Base-by-base conservation (phyloP, 2,329 filamentous ascomycete species). In the Verticillium klebahnii region DNA sequence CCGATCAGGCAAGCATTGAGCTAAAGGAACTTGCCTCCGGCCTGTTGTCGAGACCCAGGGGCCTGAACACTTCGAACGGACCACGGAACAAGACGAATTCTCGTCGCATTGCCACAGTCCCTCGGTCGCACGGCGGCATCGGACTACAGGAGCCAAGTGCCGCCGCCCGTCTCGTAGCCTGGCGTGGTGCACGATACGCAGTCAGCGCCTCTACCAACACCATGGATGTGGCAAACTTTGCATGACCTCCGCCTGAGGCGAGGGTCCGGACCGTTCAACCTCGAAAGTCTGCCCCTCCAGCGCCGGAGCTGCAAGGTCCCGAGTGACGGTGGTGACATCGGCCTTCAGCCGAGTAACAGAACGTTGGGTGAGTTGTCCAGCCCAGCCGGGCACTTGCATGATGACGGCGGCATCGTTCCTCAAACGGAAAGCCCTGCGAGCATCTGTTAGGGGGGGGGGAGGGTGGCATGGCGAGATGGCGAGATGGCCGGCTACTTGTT, bases 181-280 rank as follows among this genome's bases (percentile, higher is more conserved):
- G 3, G n/a, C 11, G 11, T 50, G n/a, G 40, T 15, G 9, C 8
- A n/a, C n/a, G 9, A 12, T 50, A n/a, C n/a, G 40, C 19, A 50
- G 40, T 9, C 40, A 50, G 40, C 40, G n/a, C 19, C 40, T 8
- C n/a, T 65, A 57, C 65, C 65, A 60, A 60, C 32, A 40, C 65
- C 65, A 57, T 65, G 65, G 65, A 54, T 59, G 65, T 62, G 65
- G 63, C 65, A 59, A 57, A 65, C 56, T 61, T 62, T 65, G 63
- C 63, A 61, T 61, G 39, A 62, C 60, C 40, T 50, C 19, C 19
- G 45, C 45, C 34, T 29, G 31, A 57, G 52, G 29, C 25, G 31
- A 45, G 17, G 52, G 37, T 34, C 40, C 29, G 50, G 31, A 60
- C n/a, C 50, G 37, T 36, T 60, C 29, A 40, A 23, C 40, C n/a